Conservation (phyloP, 805 yeast genomes). For the Kuraishia piskuri region DNA sequence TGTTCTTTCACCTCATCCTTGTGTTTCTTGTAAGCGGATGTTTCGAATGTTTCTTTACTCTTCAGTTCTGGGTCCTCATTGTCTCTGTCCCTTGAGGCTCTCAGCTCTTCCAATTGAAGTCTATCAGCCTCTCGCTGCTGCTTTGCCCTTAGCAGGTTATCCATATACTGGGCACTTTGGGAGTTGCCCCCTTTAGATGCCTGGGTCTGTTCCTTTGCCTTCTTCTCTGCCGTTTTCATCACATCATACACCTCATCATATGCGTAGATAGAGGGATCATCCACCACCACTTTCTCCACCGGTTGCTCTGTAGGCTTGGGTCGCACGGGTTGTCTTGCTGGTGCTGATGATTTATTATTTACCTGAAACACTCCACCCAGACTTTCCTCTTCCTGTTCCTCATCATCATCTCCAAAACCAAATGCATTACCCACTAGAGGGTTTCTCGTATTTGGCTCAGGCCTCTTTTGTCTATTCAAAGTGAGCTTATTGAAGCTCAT, state of each 20-base stretch:
- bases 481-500: not conserved
- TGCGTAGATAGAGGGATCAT: slow-evolving; percentile 19
- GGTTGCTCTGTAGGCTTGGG: not conserved
- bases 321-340: not conserved
- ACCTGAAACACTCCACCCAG: not conserved
- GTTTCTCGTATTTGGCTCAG: slow-evolving; percentile 5
- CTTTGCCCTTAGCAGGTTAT: slow-evolving; percentile 33
- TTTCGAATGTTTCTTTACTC: slow-evolving; percentile 37
- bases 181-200: slow-evolving; percentile 13
- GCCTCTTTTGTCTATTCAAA: slow-evolving; percentile 1
- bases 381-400: not conserved
- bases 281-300: slow-evolving; percentile 8
- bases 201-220: not conserved
- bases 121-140: slow-evolving; percentile 36
- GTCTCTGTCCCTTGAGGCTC: slow-evolving; percentile 27
- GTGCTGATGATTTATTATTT: not conserved
- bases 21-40: slow-evolving; percentile 34
- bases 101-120: slow-evolving; percentile 27
- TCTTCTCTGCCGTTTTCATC: slow-evolving; percentile 21
- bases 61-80: slow-evolving; percentile 28
- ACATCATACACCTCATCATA: slow-evolving; percentile 42
- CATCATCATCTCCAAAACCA: not conserved
- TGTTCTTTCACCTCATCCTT: slow-evolving; percentile 19
- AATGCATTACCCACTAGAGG: not conserved
- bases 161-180: slow-evolving; percentile 22